Evolutionary conservation across 441 rosid genomes (phyloP), one percentile per base, ranked within the genome.

Genomic region (Euphorbia celastroides): DNA sequence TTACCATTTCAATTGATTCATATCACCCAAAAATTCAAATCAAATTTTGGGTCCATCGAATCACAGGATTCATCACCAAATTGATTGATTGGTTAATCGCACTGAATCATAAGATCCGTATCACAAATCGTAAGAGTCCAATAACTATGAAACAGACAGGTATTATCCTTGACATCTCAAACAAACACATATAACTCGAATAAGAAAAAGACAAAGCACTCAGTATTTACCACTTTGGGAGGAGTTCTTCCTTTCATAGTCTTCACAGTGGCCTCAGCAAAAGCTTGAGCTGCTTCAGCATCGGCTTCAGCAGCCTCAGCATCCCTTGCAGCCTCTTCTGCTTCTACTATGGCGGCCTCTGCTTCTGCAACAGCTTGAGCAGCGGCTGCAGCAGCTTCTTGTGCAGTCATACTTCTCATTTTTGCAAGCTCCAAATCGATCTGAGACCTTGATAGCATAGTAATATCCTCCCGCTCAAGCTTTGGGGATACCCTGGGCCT

Each of bases 241-340:
- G 64, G 64, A 71, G 81, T 78, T 78, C 85, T 88, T 76, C 81
- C 93, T 79, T 82, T 82, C 64, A 79, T 61, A 14, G 94, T 84
- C 84, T 89, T 92, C 78, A 72, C 36, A 22, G 90, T 87, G 68
- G 91, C 98, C 67, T 89, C 94, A n/a, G 87, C 91, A 73, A 87
- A 87, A 79, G 94, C 97, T 74, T 84, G 83, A 50, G 98, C 98
- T 34, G 83, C 93, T 74, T 87, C 96, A 16, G 96, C 99, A 70
- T 88, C 87, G 17, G 97, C 97, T 72, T 92, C 99, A 16, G 96
- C 97, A 64, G 73, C 82, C 69, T 94, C 98, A 7, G 99, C 98
- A 69, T 94, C 98, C 65, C 82, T 88, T 25, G 88, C 88, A 75
- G 98, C 99, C 83, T 82, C 92, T 72, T 92, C 98, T 60, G 99